Percentiles rank a stretch among this genome's conserved stretches.
Evolutionary conservation across 2,329 filamentous ascomycete genomes (phyloP).

Genomic region (Balansia obtecta): DNA sequence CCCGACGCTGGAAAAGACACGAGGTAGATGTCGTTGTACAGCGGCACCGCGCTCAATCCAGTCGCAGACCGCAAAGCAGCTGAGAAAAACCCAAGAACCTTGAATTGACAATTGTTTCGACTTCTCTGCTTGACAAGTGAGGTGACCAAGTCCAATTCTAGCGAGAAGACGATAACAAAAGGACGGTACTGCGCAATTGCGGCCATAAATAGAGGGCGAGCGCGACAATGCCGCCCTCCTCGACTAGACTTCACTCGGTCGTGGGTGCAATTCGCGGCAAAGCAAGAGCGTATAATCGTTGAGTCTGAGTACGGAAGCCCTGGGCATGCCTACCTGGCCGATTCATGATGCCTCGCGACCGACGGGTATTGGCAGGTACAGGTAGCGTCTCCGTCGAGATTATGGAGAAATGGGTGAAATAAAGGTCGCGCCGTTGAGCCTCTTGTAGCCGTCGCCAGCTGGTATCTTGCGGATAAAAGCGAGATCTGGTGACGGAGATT

Average conservation of each 20-base stretch:
- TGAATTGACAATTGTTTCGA: background rate
- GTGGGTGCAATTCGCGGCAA: background rate
- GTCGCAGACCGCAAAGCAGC: no score
- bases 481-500: background rate
- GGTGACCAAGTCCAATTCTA: no score
- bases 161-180: background rate
- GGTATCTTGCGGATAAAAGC: background rate
- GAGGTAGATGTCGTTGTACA: background rate
- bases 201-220: background rate
- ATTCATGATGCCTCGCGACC: conserved; percentile 35
- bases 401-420: background rate
- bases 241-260: background rate
- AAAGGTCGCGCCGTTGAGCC: background rate
- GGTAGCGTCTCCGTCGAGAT: background rate
- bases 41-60: background rate
- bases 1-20: background rate
- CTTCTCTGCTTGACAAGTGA: background rate
- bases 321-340: conserved; percentile 41
- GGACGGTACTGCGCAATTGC: background rate
- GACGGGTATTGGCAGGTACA: background rate
- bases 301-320: conserved; percentile 9
- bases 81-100: background rate
- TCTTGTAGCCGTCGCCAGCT: background rate
- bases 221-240: no score
- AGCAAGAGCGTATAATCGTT: background rate